These are phyloP conservation scores for Cymbopogon citratus DNA, from an alignment of 176 grass and related monocot genomes.

Conservation along the genomic window DNA sequence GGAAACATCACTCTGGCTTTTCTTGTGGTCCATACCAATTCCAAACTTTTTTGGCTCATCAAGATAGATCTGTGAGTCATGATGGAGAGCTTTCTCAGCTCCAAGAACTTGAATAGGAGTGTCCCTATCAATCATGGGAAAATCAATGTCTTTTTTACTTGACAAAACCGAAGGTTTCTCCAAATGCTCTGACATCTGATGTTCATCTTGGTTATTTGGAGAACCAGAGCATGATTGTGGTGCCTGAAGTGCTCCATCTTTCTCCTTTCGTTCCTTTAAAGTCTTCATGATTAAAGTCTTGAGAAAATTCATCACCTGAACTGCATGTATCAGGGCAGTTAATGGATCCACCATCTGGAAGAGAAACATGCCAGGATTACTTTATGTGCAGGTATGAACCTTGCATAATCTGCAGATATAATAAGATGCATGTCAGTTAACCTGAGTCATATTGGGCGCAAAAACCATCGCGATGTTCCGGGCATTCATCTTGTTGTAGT, in stretches of 20 bases:
- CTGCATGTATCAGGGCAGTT: slow-evolving; percentile 22
- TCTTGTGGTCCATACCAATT: slow-evolving; percentile 28
- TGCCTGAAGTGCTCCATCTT: slow-evolving; percentile 1
- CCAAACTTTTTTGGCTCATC: slow-evolving; percentile 28
- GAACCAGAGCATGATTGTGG: slow-evolving; percentile 51
- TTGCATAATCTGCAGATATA: not conserved
- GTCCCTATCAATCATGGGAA: slow-evolving; percentile 39
- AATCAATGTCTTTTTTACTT: slow-evolving; percentile 19
- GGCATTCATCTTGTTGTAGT: slow-evolving; percentile 93
- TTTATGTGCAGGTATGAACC: not conserved
- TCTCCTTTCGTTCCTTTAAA: slow-evolving; percentile 64
- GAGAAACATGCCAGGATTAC: slow-evolving; percentile 25
- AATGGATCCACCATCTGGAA: slow-evolving; percentile 95
- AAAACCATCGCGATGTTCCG: slow-evolving; percentile 95
- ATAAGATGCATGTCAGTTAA: slow-evolving; percentile 24
- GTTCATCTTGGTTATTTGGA: slow-evolving; percentile 50
- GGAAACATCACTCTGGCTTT: slow-evolving; percentile 20
- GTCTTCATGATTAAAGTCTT: slow-evolving; percentile 48
- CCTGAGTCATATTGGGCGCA: slow-evolving; percentile 99
- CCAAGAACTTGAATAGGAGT: slow-evolving; percentile 42
- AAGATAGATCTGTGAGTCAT: not conserved
- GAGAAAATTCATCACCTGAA: too few species aligned
- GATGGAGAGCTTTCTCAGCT: slow-evolving; percentile 20
- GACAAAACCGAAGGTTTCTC: slow-evolving; percentile 6
- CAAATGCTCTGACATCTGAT: slow-evolving; percentile 23